Conservation (phyloP, 2,329 filamentous ascomycete genomes). For the Aureobasidium lini region DNA sequence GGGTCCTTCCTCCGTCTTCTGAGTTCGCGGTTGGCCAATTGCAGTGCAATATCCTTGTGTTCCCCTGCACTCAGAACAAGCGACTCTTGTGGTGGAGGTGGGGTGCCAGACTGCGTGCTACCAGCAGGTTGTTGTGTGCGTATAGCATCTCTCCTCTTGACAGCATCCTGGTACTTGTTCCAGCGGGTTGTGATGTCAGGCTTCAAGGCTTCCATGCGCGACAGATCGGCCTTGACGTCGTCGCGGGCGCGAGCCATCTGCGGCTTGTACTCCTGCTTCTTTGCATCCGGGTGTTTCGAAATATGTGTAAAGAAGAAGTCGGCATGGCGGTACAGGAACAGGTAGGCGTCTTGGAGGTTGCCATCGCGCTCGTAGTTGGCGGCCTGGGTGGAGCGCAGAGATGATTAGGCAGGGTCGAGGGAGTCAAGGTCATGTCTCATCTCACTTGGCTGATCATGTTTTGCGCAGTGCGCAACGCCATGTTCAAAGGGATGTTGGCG, state of each 20-base stretch:
- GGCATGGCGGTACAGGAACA: constrained; percentile 85
- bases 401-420: constrained; percentile 14
- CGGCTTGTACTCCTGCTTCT: constrained; percentile 51
- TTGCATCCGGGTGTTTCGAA: constrained; percentile 66
- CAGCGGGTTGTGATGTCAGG: constrained; percentile 67
- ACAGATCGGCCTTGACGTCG: constrained; percentile 57
- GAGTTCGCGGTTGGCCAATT: constrained; percentile 67
- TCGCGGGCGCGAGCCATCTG: constrained; percentile 51
- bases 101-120: not conserved
- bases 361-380: constrained; percentile 77
- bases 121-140: not conserved
- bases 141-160: constrained; percentile 29
- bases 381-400: constrained; percentile 49
- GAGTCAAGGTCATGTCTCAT: not conserved
- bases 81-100: constrained; percentile 4
- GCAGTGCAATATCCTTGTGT: constrained; percentile 67
- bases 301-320: constrained; percentile 73
- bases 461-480: constrained; percentile 75
- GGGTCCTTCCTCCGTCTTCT: constrained; percentile 56
- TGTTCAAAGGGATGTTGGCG: constrained; percentile 63
- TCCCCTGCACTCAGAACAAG: constrained; percentile 56
- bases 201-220: constrained; percentile 69
- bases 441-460: constrained; percentile 73
- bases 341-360: constrained; percentile 80
- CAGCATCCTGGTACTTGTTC: constrained; percentile 55